A percentile compares a stretch with the other conserved stretches of the same genome.
Evolutionary conservation across 2,329 filamentous ascomycete species (phyloP).

Genomic region (Orbilia oligospora): DNA sequence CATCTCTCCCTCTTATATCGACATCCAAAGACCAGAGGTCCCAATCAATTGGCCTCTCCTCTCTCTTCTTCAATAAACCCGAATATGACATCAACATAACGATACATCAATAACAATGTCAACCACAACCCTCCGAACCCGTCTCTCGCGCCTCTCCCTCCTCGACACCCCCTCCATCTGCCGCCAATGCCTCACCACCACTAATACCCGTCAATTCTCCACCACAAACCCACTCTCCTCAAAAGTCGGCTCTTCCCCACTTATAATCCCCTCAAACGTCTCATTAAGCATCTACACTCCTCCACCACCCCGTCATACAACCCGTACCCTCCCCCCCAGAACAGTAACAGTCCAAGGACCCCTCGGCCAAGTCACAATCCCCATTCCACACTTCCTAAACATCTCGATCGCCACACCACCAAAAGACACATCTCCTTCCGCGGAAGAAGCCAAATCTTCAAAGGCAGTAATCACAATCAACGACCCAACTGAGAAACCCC

Average conservation of each 20-base stretch:
- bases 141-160: conserved; percentile 40
- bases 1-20: neutral
- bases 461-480: conserved; percentile 79
- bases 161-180: conserved; percentile 43
- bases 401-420: conserved; percentile 55
- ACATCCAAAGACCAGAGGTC: neutral
- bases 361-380: conserved; percentile 80
- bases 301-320: conserved; percentile 64
- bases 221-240: conserved; percentile 77
- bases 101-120: conserved; percentile 22
- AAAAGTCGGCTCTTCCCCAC: conserved; percentile 85
- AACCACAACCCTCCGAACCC: conserved; percentile 37
- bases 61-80: neutral
- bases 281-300: conserved; percentile 80
- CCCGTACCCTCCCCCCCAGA: conserved; percentile 28
- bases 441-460: conserved; percentile 72
- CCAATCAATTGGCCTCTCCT: neutral
- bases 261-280: conserved; percentile 87
- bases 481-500: conserved; percentile 78
- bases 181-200: conserved; percentile 43
- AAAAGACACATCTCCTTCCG: conserved; percentile 68
- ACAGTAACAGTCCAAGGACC: conserved; percentile 59
- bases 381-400: conserved; percentile 83
- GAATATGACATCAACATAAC: conserved; percentile 54
- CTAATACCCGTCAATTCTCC: conserved; percentile 75